A percentile compares a stretch with the other conserved stretches of the same genome.
These are phyloP conservation scores for Smithsoniella earleae DNA, from an alignment of 163 green algal genomes.

Conservation along the genomic window DNA sequence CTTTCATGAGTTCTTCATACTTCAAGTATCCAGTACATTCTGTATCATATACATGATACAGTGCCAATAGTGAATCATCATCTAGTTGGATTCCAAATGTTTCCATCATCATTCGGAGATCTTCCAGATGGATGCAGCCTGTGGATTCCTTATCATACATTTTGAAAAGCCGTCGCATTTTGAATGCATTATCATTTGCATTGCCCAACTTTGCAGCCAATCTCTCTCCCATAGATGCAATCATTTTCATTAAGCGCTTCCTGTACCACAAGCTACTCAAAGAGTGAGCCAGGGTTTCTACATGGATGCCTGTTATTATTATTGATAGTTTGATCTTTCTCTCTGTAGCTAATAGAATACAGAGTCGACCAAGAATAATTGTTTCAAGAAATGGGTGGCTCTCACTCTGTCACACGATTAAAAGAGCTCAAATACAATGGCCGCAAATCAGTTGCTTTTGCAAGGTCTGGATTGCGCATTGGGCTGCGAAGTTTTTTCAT, in stretches of 20 bases:
- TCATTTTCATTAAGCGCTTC: slow-evolving; percentile 55
- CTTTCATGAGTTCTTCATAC: slow-evolving; percentile 53
- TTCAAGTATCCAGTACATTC: slow-evolving; percentile 52
- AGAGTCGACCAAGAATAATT: not conserved
- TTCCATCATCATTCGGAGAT: slow-evolving; percentile 69
- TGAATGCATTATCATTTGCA: slow-evolving; percentile 70
- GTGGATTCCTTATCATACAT: slow-evolving; percentile 61
- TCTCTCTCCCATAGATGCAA: slow-evolving; percentile 60
- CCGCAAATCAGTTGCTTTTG: slow-evolving; percentile 44
- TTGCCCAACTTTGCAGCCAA: slow-evolving; percentile 66
- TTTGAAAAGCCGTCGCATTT: slow-evolving; percentile 66
- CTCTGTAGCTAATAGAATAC: not conserved
- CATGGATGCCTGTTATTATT: not conserved
- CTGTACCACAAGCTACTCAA: slow-evolving; percentile 33
- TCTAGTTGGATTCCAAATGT: slow-evolving; percentile 76
- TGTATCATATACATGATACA: slow-evolving; percentile 48
- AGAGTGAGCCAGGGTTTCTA: not conserved
- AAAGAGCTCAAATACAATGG: slow-evolving; percentile 52
- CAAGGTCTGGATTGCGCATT: slow-evolving; percentile 60
- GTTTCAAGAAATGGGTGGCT: not conserved
- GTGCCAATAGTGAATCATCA: slow-evolving; percentile 69
- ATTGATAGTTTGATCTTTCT: not conserved
- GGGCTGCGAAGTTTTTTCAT: slow-evolving; percentile 47
- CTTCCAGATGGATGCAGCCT: slow-evolving; percentile 53
- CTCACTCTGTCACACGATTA: slow-evolving; percentile 57